A percentile compares a stretch with the other conserved stretches of the same genome.
phyloP scores from a whole-genome alignment of 805 yeast genomes.

The Candida ficus region DNA sequence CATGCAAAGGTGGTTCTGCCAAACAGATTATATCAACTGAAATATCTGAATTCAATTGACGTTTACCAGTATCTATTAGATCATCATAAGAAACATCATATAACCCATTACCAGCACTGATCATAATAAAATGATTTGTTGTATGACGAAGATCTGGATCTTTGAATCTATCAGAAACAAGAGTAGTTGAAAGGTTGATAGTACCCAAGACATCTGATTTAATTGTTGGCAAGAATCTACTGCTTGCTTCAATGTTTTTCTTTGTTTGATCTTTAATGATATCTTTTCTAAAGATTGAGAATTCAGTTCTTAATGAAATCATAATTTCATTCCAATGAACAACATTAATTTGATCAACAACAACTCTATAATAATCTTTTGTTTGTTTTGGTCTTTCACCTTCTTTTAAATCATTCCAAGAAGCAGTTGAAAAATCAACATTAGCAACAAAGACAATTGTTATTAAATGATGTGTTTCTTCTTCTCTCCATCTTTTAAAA shows the following conservation, averaged over 20 bases:
- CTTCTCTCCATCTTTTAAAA: conserved; percentile 80
- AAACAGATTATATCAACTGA: conserved; percentile 87
- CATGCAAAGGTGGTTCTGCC: conserved; percentile 87
- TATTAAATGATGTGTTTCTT: conserved; percentile 85
- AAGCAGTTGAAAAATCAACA: conserved; percentile 48
- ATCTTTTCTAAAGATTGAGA: conserved; percentile 74
- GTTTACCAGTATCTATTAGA: conserved; percentile 67
- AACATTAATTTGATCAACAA: conserved; percentile 89
- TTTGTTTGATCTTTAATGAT: conserved; percentile 44
- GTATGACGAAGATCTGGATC: conserved; percentile 88
- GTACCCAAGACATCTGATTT: conserved; percentile 90
- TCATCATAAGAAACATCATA: conserved; percentile 86
- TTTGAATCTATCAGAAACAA: conserved; percentile 69
- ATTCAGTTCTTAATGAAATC: conserved; percentile 81
- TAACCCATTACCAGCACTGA: conserved; percentile 91
- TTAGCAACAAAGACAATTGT: conserved; percentile 84
- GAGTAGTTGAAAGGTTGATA: conserved; percentile 73
- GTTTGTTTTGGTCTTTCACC: conserved; percentile 70
- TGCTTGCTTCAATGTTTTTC: conserved; percentile 31
- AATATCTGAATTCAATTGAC: conserved; percentile 71
- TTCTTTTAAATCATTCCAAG: conserved; percentile 54
- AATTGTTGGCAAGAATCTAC: conserved; percentile 70
- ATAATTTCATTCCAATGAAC: conserved; percentile 88
- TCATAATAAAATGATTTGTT: conserved; percentile 80
- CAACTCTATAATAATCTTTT: conserved; percentile 83